phyloP scores from a whole-genome alignment of 371 early-diverging fungal species.

The Amoeboradix gromovi region DNA sequence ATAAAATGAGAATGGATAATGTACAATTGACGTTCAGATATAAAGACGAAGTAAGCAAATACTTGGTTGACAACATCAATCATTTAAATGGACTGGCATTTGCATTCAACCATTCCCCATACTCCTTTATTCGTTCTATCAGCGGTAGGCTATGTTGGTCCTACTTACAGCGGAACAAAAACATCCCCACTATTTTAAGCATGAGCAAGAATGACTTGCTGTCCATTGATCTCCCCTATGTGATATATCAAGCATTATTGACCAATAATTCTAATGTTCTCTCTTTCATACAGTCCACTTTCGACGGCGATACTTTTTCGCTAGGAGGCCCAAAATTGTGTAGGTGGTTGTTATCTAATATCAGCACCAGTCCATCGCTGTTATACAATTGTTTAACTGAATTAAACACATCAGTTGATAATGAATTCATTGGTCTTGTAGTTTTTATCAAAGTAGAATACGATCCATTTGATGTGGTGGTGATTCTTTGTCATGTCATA shows the following conservation, averaged over 20 bases:
- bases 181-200: too few species aligned
- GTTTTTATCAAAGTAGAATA: neutral
- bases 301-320: neutral
- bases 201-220: neutral
- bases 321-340: neutral
- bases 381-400: neutral
- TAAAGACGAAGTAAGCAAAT: neutral
- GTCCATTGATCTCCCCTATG: neutral
- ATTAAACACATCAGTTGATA: neutral
- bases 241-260: neutral
- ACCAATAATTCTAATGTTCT: neutral
- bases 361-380: neutral
- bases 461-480: neutral
- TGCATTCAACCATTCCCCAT: neutral
- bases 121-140: too few species aligned
- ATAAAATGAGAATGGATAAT: neutral
- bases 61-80: neutral
- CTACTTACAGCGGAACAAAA: too few species aligned
- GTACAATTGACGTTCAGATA: neutral
- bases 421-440: neutral
- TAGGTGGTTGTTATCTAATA: neutral
- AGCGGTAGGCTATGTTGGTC: too few species aligned
- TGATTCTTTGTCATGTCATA: neutral
- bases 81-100: neutral
- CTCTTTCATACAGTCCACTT: neutral